These are phyloP conservation scores for Ophiostoma sp. DNA, from an alignment of 2,329 filamentous ascomycete species.

Conservation along the genomic window DNA sequence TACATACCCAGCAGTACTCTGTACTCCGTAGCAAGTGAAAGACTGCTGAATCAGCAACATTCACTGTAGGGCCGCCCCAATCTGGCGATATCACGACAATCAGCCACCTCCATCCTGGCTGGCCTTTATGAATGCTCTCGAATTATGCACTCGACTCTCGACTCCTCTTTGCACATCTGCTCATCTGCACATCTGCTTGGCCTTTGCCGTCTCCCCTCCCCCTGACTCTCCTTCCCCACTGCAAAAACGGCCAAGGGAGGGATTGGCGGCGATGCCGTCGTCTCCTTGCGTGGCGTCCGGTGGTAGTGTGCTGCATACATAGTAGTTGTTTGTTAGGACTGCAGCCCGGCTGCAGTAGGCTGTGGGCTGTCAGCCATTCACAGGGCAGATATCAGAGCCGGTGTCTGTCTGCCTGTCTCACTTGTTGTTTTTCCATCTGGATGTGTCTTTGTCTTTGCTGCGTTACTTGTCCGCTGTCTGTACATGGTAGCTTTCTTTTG, in stretches of 20 bases:
- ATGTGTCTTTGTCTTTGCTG: not conserved
- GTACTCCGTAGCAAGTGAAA: not conserved
- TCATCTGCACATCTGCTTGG: not conserved
- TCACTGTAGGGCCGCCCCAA: not conserved
- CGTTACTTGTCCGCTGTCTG: not conserved
- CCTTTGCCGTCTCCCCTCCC: not conserved
- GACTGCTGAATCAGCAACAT: not conserved
- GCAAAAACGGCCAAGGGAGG: not conserved
- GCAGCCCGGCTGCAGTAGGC: not conserved
- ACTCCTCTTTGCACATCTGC: not conserved
- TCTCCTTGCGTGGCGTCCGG: not conserved
- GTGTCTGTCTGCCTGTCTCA: constrained; percentile 1
- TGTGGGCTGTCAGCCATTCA: not conserved
- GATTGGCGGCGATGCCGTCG: not conserved
- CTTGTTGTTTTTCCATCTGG: not conserved
- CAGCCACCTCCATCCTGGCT: not conserved
- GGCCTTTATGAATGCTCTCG: not conserved
- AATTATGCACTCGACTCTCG: not conserved
- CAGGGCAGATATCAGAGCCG: not conserved
- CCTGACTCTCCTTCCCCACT: constrained; percentile 2
- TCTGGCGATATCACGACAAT: not conserved
- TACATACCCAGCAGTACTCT: not conserved
- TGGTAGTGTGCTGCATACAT: not conserved
- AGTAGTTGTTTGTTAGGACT: not conserved
- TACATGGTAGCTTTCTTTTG: not conserved